Conservation (phyloP, 495 filamentous ascomycete species). For the Neurospora discreta region DNA sequence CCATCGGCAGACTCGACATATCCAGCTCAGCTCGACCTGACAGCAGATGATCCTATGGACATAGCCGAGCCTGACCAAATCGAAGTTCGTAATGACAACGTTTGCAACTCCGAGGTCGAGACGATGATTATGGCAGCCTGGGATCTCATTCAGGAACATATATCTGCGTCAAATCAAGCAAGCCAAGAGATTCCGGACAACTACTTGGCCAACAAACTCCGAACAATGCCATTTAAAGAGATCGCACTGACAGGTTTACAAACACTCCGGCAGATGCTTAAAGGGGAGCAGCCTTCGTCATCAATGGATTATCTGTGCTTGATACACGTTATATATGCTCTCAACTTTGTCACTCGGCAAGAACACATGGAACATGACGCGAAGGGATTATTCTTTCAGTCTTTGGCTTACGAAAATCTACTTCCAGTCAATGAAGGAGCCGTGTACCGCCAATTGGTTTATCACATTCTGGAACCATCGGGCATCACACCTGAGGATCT, state of each 20-base stretch:
- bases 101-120: conserved; percentile 24
- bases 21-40: conserved; percentile 22
- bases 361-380: conserved; percentile 15
- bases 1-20: conserved; percentile 16
- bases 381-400: conserved; percentile 28
- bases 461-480: conserved; percentile 29
- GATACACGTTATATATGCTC: conserved; percentile 33
- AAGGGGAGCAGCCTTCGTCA: conserved; percentile 18
- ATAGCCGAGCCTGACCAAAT: conserved; percentile 2
- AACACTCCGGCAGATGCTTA: conserved; percentile 21
- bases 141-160: conserved; percentile 31
- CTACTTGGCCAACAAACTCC: conserved; percentile 24
- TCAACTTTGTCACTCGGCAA: conserved; percentile 32
- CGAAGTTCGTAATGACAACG: conserved; percentile 7
- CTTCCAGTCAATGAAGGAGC: conserved; percentile 18
- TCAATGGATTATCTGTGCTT: conserved; percentile 32
- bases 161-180: conserved; percentile 27
- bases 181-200: conserved; percentile 25
- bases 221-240: conserved; percentile 22
- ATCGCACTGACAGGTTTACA: conserved; percentile 28
- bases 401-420: conserved; percentile 22
- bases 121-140: conserved; percentile 28
- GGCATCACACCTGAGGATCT: conserved; percentile 11
- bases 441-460: conserved; percentile 23
- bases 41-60: conserved; percentile 9